Evolutionary conservation across 2,329 filamentous ascomycete genomes (phyloP).

Genomic region (Allantophomopsis cytisporea): DNA sequence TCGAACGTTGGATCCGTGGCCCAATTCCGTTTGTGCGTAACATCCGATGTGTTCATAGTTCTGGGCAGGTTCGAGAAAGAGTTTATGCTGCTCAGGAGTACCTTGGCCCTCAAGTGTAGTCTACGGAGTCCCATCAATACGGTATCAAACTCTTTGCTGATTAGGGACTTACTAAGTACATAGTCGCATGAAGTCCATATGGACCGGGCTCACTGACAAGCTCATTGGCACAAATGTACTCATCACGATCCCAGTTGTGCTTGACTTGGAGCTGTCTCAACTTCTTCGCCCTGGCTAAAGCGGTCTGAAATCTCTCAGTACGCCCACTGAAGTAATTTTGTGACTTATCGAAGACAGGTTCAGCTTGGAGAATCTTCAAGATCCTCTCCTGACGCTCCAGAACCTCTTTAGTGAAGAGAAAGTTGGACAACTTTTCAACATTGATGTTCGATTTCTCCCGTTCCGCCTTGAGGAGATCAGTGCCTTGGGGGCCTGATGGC

Average conservation of each 20-base stretch:
- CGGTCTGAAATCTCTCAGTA: slow-evolving; percentile 52
- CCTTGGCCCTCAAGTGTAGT: slow-evolving; percentile 59
- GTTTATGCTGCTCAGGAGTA: slow-evolving; percentile 58
- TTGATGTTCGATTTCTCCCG: slow-evolving; percentile 53
- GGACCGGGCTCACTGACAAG: slow-evolving; percentile 62
- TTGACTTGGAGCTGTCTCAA: slow-evolving; percentile 51
- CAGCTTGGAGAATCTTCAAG: slow-evolving; percentile 47
- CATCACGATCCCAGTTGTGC: slow-evolving; percentile 54
- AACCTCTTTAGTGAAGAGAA: slow-evolving; percentile 54
- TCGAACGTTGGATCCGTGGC: slow-evolving; percentile 65
- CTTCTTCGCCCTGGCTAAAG: slow-evolving; percentile 57
- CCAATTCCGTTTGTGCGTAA: slow-evolving; percentile 71
- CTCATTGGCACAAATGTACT: slow-evolving; percentile 50
- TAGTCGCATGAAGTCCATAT: slow-evolving; percentile 57
- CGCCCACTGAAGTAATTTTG: slow-evolving; percentile 65
- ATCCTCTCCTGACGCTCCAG: slow-evolving; percentile 47
- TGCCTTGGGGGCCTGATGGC: slow-evolving; percentile 53
- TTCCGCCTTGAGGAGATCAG: slow-evolving; percentile 55
- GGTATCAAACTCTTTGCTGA: background rate
- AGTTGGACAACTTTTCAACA: slow-evolving; percentile 51
- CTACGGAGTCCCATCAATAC: slow-evolving; percentile 18
- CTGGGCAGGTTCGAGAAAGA: slow-evolving; percentile 55
- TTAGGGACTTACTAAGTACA: slow-evolving; percentile 42
- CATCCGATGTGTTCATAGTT: slow-evolving; percentile 64
- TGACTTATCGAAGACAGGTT: slow-evolving; percentile 65